Conservation (phyloP, 306 rosid genomes). For the Ormosia semicastrata region DNA sequence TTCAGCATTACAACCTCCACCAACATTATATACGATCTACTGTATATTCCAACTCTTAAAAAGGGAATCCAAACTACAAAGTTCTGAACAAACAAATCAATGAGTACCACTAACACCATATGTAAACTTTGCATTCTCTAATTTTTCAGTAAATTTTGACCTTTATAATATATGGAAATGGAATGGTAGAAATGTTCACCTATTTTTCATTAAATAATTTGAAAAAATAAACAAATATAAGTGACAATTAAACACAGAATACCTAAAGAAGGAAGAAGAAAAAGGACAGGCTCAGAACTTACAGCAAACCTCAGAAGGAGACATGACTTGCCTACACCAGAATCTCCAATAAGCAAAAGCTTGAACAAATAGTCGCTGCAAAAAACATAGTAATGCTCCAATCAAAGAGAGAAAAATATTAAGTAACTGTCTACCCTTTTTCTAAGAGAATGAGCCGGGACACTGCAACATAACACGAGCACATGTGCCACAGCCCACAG, state of each 20-base stretch:
- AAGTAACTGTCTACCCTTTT: conserved; percentile 3
- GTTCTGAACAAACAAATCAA: not conserved
- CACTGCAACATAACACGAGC: conserved; percentile 13
- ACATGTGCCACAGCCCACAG: not conserved
- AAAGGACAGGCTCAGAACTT: conserved; percentile 41
- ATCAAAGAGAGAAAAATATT: not conserved
- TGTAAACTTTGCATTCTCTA: not conserved
- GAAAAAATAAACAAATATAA: not conserved
- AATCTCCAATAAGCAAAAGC: conserved; percentile 96
- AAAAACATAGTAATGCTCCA: not conserved
- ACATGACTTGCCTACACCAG: conserved; percentile 99
- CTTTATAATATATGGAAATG: not conserved
- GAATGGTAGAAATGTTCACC: not conserved
- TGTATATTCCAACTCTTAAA: not conserved
- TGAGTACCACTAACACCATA: not conserved
- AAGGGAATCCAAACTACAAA: not conserved
- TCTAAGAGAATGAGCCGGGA: not conserved
- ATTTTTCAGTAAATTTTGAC: not conserved
- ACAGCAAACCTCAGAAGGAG: conserved; percentile 99
- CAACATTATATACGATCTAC: not conserved
- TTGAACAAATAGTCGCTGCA: conserved; percentile 94
- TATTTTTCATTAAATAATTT: not conserved
- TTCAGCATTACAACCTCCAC: not conserved
- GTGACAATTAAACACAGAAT: not conserved
- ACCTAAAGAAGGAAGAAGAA: not conserved